Percentiles rank a stretch among this genome's conserved stretches.
Conservation (phyloP, 257 asterid genomes). For the Thymus mandschuricus region DNA sequence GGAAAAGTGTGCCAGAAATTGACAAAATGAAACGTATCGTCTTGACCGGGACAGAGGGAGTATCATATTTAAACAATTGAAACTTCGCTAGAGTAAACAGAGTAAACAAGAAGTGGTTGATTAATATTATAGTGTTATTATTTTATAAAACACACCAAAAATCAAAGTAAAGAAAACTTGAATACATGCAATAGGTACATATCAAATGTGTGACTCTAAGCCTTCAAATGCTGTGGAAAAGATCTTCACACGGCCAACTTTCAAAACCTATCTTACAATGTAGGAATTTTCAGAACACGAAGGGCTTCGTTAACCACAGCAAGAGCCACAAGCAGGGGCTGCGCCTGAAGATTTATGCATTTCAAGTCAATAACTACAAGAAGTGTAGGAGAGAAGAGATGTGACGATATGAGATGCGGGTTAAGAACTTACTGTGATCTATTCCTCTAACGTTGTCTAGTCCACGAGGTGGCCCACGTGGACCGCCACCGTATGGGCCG, state of each 20-base stretch:
- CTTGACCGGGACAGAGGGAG: too few species aligned
- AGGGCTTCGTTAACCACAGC: conserved; percentile 62
- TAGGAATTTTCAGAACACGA: background rate
- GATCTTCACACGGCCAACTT: background rate
- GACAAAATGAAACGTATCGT: too few species aligned
- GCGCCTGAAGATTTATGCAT: conserved; percentile 47
- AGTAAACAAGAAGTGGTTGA: background rate
- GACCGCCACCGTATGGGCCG: conserved; percentile 92
- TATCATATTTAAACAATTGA: too few species aligned
- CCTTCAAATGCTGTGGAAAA: background rate
- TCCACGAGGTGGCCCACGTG: conserved; percentile 93
- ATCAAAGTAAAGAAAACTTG: background rate
- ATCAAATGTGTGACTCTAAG: background rate
- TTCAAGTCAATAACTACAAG: background rate
- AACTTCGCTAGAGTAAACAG: background rate
- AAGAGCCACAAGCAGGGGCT: conserved; percentile 98
- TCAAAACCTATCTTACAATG: conserved; percentile 23
- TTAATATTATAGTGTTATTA: too few species aligned
- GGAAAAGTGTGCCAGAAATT: too few species aligned
- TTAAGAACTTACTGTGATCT: conserved; percentile 80
- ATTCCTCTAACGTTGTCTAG: conserved; percentile 81
- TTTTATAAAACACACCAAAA: background rate
- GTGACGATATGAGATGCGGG: background rate
- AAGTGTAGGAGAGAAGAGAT: background rate
- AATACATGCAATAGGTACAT: background rate